Evolutionary conservation across 257 asterid genomes (phyloP), one percentile per base, ranked within the genome.

Genomic region (Buddleja alternifolia): DNA sequence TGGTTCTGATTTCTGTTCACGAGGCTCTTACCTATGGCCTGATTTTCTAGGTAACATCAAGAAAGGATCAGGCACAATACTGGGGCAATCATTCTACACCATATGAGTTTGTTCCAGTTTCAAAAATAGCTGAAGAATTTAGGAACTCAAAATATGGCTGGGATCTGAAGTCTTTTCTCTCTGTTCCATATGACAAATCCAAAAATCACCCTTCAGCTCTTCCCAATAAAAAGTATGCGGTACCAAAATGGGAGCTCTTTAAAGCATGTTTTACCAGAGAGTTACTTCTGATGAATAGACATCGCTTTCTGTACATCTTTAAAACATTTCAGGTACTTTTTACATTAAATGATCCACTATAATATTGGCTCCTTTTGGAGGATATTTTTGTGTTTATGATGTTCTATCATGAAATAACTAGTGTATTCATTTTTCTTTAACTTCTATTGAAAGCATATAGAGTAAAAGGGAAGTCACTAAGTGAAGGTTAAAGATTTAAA

Each of bases 41-140:
- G 10, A 53, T 3, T 42, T 24, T 63, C 32, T 66, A 89, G 97
- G 96, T 92, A 63, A 92, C 95, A 47, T 92, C 95, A 55, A 77
- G 55, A 75, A 92, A 92, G 82, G 98, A 92, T 67, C 98, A 87
- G 78, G 92, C 78, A 61, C 96, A 92, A 73, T 92, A 92, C 75
- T 89, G 98, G 96, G 90, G 85, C 16, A 92, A 92, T 75, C 71
- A 69, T 69, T 82, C 95, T 23, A 87, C 62, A 67, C 88, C 93
- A 39, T 87, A 92, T 63, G 89, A 75, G 73, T 92, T 81, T 74
- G 64, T 89, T 57, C 82, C 95, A 4, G 97, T 87, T 76, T 72
- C 84, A 20, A 76, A 61, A 75, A 85, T 89, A 41, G 98, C 96
- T 16, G 96, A 89, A 75, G 88, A 74, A 12, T 92, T 89, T 70